These are phyloP conservation scores for Opeltia flavorubescens DNA, from an alignment of 495 filamentous ascomycete genomes.

Conservation along the genomic window DNA sequence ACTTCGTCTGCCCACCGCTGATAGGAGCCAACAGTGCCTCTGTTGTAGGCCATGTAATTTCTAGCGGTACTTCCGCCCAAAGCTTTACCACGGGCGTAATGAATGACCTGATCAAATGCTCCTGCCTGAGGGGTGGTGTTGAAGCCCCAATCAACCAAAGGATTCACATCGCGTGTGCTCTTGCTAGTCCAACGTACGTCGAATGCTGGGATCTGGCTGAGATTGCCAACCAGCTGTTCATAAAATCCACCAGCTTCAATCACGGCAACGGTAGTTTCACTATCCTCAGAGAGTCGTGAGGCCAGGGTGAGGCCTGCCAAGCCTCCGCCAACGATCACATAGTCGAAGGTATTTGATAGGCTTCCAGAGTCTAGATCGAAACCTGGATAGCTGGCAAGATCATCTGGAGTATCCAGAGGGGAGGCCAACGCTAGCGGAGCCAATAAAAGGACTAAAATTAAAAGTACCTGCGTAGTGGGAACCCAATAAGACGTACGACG, in stretches of 20 bases:
- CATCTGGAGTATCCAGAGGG: too few species aligned
- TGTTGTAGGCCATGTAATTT: conserved; percentile 17
- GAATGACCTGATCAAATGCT: conserved; percentile 22
- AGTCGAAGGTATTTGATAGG: conserved; percentile 21
- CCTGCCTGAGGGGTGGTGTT: conserved; percentile 24
- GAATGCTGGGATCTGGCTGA: conserved; percentile 23
- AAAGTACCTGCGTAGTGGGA: too few species aligned
- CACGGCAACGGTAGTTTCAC: conserved; percentile 23
- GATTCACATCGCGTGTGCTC: conserved; percentile 7
- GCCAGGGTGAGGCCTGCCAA: conserved; percentile 26
- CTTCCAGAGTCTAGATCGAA: too few species aligned
- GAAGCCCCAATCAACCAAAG: conserved; percentile 35
- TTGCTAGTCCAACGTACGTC: conserved; percentile 11
- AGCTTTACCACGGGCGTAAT: conserved; percentile 19
- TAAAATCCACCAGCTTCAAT: conserved; percentile 46
- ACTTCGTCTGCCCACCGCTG: conserved; percentile 43
- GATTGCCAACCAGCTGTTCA: conserved; percentile 30
- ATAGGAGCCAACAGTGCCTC: conserved; percentile 27
- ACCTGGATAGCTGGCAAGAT: too few species aligned
- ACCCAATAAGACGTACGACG: too few species aligned
- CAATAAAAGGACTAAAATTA: too few species aligned
- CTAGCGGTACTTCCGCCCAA: conserved; percentile 11
- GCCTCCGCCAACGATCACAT: conserved; percentile 26
- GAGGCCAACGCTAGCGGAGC: too few species aligned
- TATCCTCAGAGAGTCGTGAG: conserved; percentile 22